Evolutionary conservation across 768 basidiomycete species (phyloP), one percentile per base, ranked within the genome.

Genomic region (Basidioascus undulatus): DNA sequence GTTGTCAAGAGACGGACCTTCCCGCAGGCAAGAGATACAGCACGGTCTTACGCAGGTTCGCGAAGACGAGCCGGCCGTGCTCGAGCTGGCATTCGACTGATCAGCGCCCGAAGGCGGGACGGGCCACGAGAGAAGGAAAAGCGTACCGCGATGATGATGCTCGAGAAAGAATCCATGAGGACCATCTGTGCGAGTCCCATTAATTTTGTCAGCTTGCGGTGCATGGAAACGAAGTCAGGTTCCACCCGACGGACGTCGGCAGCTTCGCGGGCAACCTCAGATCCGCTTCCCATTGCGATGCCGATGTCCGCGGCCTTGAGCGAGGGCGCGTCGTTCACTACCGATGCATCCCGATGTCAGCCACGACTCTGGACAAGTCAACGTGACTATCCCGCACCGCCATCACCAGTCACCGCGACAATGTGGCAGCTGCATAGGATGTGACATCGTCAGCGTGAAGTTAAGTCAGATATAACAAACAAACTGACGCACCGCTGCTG

Each of bases 391-490:
- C 10, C 15, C 28, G 9, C 28, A 30, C 28, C 57, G 23, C 72
- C 73, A 51, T 76, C 73, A 3, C 74, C 73, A 4, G 72, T 74
- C 43, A 73, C 70, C 1, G 68, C 71, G 5, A 72, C 71, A 2
- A 68, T 63, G 46, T 64, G 63, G 3, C 63, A 66, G 3, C n/a
- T n/a, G n/a, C n/a, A n/a, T n/a, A n/a, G n/a, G n/a, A n/a, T n/a
- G n/a, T n/a, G n/a, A n/a, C n/a, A n/a, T n/a, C n/a, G n/a, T n/a
- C n/a, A n/a, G n/a, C n/a, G n/a, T n/a, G n/a, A n/a, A n/a, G n/a
- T n/a, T n/a, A n/a, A n/a, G n/a, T n/a, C n/a, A n/a, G n/a, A n/a
- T n/a, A n/a, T n/a, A n/a, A n/a, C n/a, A n/a, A n/a, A n/a, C n/a
- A n/a, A n/a, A n/a, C n/a, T n/a, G n/a, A n/a, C n/a, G n/a, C n/a